phyloP scores from a whole-genome alignment of 495 filamentous ascomycete species.

The Podospora comata region DNA sequence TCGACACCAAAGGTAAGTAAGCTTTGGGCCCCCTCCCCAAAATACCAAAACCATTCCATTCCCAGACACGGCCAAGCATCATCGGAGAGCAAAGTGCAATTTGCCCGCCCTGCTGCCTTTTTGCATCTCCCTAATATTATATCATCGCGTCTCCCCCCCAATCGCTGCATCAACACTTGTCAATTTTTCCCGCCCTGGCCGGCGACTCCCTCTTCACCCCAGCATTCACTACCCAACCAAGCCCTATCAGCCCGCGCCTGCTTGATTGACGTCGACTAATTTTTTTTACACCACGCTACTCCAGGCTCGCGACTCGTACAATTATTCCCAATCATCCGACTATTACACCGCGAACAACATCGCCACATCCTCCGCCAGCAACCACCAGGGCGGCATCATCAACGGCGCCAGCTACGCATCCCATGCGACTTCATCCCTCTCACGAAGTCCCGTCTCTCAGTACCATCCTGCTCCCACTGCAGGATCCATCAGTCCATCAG shows the following conservation, averaged over 20 bases:
- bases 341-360: constrained; percentile 60
- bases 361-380: constrained; percentile 27
- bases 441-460: constrained; percentile 53
- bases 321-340: constrained; percentile 44
- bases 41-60: constrained; percentile 11
- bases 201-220: background rate
- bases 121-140: background rate
- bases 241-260: constrained; percentile 5
- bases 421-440: constrained; percentile 52
- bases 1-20: constrained; percentile 43
- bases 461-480: constrained; percentile 51
- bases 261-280: constrained; percentile 24
- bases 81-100: background rate
- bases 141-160: constrained; percentile 5
- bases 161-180: background rate
- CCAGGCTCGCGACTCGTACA: constrained; percentile 53
- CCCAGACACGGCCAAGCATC: background rate
- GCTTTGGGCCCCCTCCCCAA: constrained; percentile 20
- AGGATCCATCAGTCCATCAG: constrained; percentile 53
- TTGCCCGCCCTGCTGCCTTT: background rate
- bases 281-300: constrained; percentile 22
- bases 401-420: constrained; percentile 48
- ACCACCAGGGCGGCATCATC: background rate
- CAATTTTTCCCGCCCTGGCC: background rate
- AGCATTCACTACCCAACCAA: constrained; percentile 13